Conservation (phyloP, 1,284 basidiomycete genomes). For the Taiwanofungus camphoratus region DNA sequence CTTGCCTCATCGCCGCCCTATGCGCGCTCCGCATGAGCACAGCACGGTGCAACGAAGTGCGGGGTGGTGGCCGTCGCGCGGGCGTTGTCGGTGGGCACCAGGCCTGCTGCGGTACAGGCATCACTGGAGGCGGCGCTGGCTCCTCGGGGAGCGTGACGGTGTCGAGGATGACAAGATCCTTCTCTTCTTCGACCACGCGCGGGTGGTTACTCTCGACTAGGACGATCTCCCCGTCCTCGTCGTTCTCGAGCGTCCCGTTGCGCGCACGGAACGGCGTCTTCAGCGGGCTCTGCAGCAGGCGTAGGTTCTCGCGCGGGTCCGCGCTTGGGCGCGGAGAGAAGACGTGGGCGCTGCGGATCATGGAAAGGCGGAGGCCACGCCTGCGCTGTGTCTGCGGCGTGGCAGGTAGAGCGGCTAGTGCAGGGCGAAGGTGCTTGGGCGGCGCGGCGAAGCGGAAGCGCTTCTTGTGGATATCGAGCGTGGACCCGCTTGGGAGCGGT, state of each 20-base stretch:
- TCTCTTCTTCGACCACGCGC: constrained; percentile 61
- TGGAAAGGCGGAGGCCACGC: constrained; percentile 57
- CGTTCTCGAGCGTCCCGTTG: constrained; percentile 39
- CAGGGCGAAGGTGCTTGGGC: constrained; percentile 60
- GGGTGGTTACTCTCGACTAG: constrained; percentile 64
- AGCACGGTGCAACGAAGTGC: constrained; percentile 55
- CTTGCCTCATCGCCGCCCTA: constrained; percentile 39
- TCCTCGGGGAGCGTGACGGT: constrained; percentile 38
- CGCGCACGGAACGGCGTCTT: constrained; percentile 32
- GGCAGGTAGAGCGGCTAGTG: constrained; percentile 40
- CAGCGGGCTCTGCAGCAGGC: constrained; percentile 53
- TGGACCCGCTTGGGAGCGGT: constrained; percentile 57
- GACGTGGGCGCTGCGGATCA: constrained; percentile 69
- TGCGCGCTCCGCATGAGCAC: constrained; percentile 67
- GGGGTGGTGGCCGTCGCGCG: constrained; percentile 31
- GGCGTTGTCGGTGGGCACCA: constrained; percentile 33
- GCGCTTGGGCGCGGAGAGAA: constrained; percentile 58
- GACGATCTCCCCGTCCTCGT: constrained; percentile 42
- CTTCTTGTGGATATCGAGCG: constrained; percentile 62
- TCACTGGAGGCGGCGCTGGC: constrained; percentile 14
- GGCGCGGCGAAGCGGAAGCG: constrained; percentile 66
- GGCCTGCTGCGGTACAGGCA: constrained; percentile 21
- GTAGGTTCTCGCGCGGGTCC: constrained; percentile 56
- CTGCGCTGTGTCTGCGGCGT: constrained; percentile 23
- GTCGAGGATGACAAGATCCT: constrained; percentile 67